phyloP scores from a whole-genome alignment of 805 yeast species.

The Isabelozyma gotoi region DNA sequence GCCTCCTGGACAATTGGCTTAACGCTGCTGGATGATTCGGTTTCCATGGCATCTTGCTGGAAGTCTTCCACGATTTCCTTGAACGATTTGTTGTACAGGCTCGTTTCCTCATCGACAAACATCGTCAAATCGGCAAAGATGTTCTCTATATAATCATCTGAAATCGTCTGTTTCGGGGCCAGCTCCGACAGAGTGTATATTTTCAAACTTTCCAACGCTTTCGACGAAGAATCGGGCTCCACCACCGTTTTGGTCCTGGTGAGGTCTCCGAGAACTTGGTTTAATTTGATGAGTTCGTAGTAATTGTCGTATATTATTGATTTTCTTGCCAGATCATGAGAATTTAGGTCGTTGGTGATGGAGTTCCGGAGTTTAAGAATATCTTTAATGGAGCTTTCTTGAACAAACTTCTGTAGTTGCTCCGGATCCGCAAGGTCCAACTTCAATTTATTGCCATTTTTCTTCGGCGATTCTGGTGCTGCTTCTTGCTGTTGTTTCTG shows the following conservation, averaged over 20 bases:
- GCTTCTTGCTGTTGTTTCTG: neutral
- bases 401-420: conserved; percentile 18
- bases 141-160: conserved; percentile 17
- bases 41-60: conserved; percentile 5
- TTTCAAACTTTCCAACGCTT: neutral
- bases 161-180: conserved; percentile 4
- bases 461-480: neutral
- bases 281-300: conserved; percentile 68
- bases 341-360: conserved; percentile 46
- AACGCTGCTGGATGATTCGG: neutral
- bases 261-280: conserved; percentile 45
- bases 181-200: neutral
- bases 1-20: neutral
- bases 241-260: conserved; percentile 10
- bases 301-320: conserved; percentile 74
- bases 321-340: conserved; percentile 61
- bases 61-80: conserved; percentile 13
- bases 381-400: conserved; percentile 24
- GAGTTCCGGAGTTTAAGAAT: conserved; percentile 30
- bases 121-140: conserved; percentile 21
- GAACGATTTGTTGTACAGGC: conserved; percentile 20
- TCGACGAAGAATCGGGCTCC: neutral
- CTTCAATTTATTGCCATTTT: neutral
- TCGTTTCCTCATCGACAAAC: conserved; percentile 18
- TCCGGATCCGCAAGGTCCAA: conserved; percentile 16